Base-by-base conservation (phyloP, 2,329 filamentous ascomycete species). In the Capronia americana region DNA sequence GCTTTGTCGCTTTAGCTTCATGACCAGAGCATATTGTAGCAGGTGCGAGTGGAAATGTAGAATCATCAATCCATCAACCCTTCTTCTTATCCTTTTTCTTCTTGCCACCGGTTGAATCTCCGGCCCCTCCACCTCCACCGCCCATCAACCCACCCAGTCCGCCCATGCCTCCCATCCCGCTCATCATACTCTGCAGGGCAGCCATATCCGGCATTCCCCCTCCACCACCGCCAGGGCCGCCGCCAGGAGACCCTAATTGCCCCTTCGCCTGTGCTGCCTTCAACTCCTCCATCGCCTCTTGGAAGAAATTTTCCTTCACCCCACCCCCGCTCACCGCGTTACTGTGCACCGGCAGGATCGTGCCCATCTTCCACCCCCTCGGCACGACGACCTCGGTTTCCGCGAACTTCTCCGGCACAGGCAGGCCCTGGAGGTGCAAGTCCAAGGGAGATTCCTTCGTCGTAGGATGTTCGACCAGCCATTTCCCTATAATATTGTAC, bases 201-300 rank as follows among this genome's bases (percentile, higher is more conserved):
- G 32, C 63, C 70, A 72, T 71, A 61, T 72, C 71, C 14, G 69
- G 69, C 70, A 72, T 72, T 56, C 75, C 75, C 17, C 76, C 73
- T 2, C 61, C 70, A 24, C 70, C 72, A 1, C 41, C 68, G 10
- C 71, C 74, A 4, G 32, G 8, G 14, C 71, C 72, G 5, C 86
- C 85, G 6, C 82, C 82, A 65, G 85, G n/a, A n/a, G n/a, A 82
- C 4, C 79, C 78, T 73, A 82, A 77, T 14, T 70, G 68, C 20
- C 70, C 70, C 73, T 72, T 58, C 4, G 79, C 79, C 65, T 76
- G 74, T 70, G 80, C 76, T 71, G 81, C 82, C 70, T 85, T 83
- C 92, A 98, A 96, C 81, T 96, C 92, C 75, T 88, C 90, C 93
- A 98, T 97, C 85, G 97, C 96, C 73, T 97, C 93, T 82, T 95